Conservation (phyloP, 768 basidiomycete genomes). For the Kwoniella heveanensis region DNA sequence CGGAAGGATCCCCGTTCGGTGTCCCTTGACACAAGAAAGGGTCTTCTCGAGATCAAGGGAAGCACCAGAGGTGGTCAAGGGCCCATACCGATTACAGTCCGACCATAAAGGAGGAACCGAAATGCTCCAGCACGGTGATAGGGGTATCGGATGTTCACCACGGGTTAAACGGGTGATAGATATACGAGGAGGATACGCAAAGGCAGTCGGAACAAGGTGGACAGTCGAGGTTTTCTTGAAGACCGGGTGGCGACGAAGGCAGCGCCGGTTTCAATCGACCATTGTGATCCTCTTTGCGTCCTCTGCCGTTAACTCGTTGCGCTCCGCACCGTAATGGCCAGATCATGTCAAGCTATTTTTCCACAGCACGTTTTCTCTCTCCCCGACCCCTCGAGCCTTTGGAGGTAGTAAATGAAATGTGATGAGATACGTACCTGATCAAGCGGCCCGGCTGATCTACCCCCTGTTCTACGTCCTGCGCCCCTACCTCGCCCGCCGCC, state of each 20-base stretch:
- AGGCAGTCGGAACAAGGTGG: no score
- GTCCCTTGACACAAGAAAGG: neutral
- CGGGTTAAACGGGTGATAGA: neutral
- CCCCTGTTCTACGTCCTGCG: slow-evolving; percentile 22
- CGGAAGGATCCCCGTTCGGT: neutral
- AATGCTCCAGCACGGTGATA: neutral
- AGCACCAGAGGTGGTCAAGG: neutral
- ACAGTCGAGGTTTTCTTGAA: neutral
- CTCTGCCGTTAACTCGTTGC: neutral
- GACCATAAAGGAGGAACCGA: neutral
- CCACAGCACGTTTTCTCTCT: neutral
- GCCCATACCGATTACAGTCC: neutral
- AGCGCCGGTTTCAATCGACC: slow-evolving; percentile 12
- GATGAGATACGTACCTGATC: slow-evolving; percentile 42
- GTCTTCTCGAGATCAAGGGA: neutral
- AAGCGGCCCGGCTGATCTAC: slow-evolving; percentile 34
- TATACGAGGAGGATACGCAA: no score
- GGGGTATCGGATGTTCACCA: neutral
- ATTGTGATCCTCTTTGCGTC: neutral
- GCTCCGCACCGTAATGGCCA: neutral
- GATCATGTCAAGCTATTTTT: neutral
- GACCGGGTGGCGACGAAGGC: slow-evolving; percentile 18
- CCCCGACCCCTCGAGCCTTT: slow-evolving; percentile 12
- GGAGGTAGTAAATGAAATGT: neutral
- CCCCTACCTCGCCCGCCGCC: slow-evolving; percentile 29